Evolutionary conservation across 2,329 filamentous ascomycete genomes (phyloP), one percentile per base, ranked within the genome.

Genomic region (Aspergillus transmontanensis): DNA sequence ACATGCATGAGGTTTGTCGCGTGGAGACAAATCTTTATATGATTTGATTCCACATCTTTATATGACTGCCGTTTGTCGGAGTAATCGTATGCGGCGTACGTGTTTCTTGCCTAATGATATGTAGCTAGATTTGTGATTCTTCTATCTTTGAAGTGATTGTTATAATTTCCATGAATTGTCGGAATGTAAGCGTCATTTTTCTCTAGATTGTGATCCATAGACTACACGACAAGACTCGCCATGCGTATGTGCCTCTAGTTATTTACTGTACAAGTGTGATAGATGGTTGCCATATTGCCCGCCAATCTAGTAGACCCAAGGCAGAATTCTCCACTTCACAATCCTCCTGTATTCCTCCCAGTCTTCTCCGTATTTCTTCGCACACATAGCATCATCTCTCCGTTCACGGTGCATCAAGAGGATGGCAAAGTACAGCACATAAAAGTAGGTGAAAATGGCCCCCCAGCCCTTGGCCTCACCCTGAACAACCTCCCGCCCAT

Each of bases 391-490:
- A 69, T 96, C 93, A 70, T 97, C 94, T 61, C 93, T 85, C 58
- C 87, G 81, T 75, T 96, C 92, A 26, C 94, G 89, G 75, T 97
- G 93, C 56, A 97, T 82, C 6, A 97, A 83, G 64, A 97, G 80
- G 16, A 96, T 81, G 7, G 88, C 93, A 81, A 97, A 97, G 81
- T 97, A 97, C 6, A 95, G 72, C 66, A 96, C 84, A 80, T 95
- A 97, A 75, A 97, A 96, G 82, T 97, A 97, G 0, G 93, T 96
- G 67, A 96, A 86, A 57, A 93, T 81, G 78, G 93, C 91, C 41
- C 90, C 93, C 86, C 90, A 96, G 14, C 92, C 93, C 69, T 32
- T 14, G 7, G 66, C 61, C 26, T 50, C 43, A 7, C 62, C 66
- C 23, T 62, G 62, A 1, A 66, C 34, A 0, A 59, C 67, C 26